Conservation (phyloP, 495 filamentous ascomycete species). For the Xylaria nigripes region DNA sequence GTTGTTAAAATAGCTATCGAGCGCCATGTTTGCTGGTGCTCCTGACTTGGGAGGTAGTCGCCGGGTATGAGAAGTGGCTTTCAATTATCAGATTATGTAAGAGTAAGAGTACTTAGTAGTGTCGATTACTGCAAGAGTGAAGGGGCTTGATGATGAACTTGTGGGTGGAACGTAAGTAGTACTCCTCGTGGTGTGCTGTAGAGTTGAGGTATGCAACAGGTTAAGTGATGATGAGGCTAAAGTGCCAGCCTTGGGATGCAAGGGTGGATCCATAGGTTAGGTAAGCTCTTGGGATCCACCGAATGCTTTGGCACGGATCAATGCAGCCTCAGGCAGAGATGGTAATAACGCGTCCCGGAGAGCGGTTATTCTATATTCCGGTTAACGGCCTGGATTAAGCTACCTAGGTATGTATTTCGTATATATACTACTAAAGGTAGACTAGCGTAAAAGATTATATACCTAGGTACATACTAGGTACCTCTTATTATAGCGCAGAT, state of each 20-base stretch:
- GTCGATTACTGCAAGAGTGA: background rate
- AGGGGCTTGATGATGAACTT: background rate
- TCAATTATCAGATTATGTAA: background rate
- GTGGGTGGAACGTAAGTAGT: background rate
- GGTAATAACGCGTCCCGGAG: constrained; percentile 7
- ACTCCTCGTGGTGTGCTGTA: background rate
- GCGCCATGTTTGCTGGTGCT: constrained; percentile 66
- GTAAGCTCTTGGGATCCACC: background rate
- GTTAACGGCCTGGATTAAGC: background rate
- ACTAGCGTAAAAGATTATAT: no score
- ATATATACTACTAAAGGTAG: no score
- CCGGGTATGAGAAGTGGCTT: background rate
- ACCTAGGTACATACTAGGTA: no score
- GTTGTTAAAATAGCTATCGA: constrained; percentile 98
- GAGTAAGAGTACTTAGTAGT: background rate
- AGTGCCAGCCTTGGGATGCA: constrained; percentile 5
- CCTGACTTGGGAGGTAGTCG: constrained; percentile 5
- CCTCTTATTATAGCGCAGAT: no score
- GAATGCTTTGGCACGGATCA: background rate
- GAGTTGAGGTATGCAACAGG: background rate
- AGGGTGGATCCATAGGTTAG: background rate
- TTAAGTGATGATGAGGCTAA: constrained; percentile 11
- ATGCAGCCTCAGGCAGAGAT: constrained; percentile 5
- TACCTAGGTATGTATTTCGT: no score
- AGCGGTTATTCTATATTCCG: constrained; percentile 9